Evolutionary conservation across 495 filamentous ascomycete genomes (phyloP).

Genomic region (Hapsidospora chrysogenum): DNA sequence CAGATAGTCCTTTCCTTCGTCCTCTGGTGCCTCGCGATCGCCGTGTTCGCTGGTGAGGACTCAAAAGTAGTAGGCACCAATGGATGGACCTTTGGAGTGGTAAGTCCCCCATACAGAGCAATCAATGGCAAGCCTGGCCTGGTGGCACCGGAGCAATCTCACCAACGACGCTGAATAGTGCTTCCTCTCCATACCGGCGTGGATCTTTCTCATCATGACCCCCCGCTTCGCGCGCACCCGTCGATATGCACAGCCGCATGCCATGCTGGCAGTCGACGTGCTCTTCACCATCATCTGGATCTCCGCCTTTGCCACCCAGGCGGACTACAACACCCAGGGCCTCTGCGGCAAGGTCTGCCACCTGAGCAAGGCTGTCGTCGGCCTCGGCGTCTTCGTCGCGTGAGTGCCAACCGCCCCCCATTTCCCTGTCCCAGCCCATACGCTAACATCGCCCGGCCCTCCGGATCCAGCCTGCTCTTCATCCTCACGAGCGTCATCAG

Average conservation of each 20-base stretch:
- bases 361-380: constrained; percentile 62
- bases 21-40: constrained; percentile 55
- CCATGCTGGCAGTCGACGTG: constrained; percentile 56
- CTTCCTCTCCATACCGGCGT: constrained; percentile 66
- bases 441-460: no score
- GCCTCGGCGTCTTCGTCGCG: constrained; percentile 67
- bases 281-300: constrained; percentile 72
- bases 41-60: constrained; percentile 44
- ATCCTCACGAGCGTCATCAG: constrained; percentile 54
- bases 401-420: constrained; percentile 35
- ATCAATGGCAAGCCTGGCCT: constrained; percentile 1
- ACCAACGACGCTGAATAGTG: constrained; percentile 55
- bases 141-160: no score
- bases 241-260: constrained; percentile 67
- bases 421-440: neutral
- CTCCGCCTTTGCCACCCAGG: constrained; percentile 61
- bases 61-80: constrained; percentile 49
- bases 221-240: constrained; percentile 72
- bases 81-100: constrained; percentile 63
- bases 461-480: constrained; percentile 71
- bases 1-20: constrained; percentile 57
- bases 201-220: constrained; percentile 70
- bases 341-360: constrained; percentile 40
- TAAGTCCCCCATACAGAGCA: no score
- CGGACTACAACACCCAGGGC: constrained; percentile 40